Evolutionary conservation across 768 basidiomycete genomes (phyloP).

Genomic region (Sporobolomyces phaffii): DNA sequence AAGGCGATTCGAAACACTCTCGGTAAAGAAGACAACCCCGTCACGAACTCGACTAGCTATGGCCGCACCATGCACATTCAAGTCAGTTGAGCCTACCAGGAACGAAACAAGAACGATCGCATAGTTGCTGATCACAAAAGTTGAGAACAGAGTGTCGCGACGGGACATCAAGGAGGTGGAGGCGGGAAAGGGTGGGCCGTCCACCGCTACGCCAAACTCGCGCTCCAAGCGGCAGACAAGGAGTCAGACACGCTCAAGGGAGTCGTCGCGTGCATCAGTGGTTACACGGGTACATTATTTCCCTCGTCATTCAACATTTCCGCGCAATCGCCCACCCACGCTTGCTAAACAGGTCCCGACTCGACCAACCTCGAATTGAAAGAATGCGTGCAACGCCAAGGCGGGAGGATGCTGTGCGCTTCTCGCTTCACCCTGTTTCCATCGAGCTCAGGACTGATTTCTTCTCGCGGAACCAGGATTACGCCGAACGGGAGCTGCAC

Average conservation of each 20-base stretch:
- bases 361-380: constrained; percentile 79
- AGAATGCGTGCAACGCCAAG: constrained; percentile 59
- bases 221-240: constrained; percentile 50
- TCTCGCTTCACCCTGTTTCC: neutral
- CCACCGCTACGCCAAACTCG: constrained; percentile 51
- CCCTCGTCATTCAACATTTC: too few relatives aligned
- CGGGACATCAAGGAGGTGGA: constrained; percentile 65
- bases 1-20: constrained; percentile 61
- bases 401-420: constrained; percentile 60
- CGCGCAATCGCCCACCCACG: too few relatives aligned
- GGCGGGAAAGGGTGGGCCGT: constrained; percentile 46
- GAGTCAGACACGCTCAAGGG: constrained; percentile 43
- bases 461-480: constrained; percentile 52
- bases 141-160: constrained; percentile 60
- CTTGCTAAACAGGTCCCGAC: too few relatives aligned
- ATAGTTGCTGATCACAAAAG: too few relatives aligned
- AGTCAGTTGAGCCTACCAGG: too few relatives aligned
- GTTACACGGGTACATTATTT: constrained; percentile 53
- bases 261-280: constrained; percentile 44
- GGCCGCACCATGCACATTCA: constrained; percentile 59
- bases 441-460: neutral
- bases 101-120: too few relatives aligned
- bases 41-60: constrained; percentile 53
- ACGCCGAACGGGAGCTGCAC: constrained; percentile 59
- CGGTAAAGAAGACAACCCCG: constrained; percentile 63